Evolutionary conservation across 176 grass and related monocot genomes (phyloP).

Genomic region (Triticum timopheevii): DNA sequence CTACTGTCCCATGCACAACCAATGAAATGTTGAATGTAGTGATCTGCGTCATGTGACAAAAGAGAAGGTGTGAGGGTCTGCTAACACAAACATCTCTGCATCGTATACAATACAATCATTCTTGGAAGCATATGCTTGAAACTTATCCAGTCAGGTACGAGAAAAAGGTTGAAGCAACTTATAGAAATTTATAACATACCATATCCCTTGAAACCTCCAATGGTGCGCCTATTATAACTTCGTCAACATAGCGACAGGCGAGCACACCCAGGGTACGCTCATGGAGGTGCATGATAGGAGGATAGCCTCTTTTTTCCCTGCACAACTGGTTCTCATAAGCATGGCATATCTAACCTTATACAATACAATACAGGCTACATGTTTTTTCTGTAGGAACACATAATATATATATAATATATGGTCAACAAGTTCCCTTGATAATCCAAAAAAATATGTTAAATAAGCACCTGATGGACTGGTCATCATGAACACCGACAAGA

Average conservation of each 20-base stretch:
- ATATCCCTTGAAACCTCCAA: slow-evolving; percentile 93
- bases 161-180: slow-evolving; percentile 1
- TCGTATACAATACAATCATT: not conserved
- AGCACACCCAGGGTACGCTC: slow-evolving; percentile 92
- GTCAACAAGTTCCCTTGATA: not conserved
- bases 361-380: slow-evolving; percentile 9
- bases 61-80: not conserved
- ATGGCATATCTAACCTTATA: slow-evolving; percentile 3
- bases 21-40: slow-evolving; percentile 82
- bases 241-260: slow-evolving; percentile 91
- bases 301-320: slow-evolving; percentile 73
- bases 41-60: slow-evolving; percentile 47
- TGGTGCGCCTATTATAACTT: slow-evolving; percentile 96
- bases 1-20: slow-evolving; percentile 80
- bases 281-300: slow-evolving; percentile 88
- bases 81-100: not conserved
- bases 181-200: slow-evolving; percentile 45
- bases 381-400: not conserved
- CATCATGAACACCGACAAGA: slow-evolving; percentile 89
- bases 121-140: not conserved
- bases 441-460: not conserved
- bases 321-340: slow-evolving; percentile 31
- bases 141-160: not conserved
- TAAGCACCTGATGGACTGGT: slow-evolving; percentile 74
- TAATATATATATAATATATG: not conserved